Conservation (phyloP, 2,329 filamentous ascomycete genomes). For the Cladorrhinum sp. region DNA sequence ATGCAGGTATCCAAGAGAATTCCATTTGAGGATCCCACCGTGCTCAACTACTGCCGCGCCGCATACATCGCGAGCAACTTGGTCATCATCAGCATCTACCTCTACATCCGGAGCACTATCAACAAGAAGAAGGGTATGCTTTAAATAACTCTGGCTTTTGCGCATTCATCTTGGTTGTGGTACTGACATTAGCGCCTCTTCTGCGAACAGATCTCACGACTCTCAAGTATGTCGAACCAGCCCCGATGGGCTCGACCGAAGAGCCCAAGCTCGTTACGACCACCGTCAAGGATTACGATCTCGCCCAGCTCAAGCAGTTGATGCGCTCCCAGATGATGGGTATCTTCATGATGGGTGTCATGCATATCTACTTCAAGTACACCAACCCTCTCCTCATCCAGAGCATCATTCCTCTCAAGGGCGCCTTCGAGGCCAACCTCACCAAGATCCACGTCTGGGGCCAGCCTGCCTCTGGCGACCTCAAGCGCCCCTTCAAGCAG, state of each 20-base stretch:
- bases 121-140: constrained; percentile 92
- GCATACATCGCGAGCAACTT: constrained; percentile 64
- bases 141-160: neutral
- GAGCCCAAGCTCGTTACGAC: constrained; percentile 96
- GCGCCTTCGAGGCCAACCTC: constrained; percentile 90
- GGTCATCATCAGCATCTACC: constrained; percentile 79
- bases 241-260: constrained; percentile 88
- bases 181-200: neutral
- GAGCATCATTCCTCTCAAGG: constrained; percentile 96
- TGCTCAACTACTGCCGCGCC: constrained; percentile 55
- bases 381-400: constrained; percentile 98
- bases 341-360: constrained; percentile 94
- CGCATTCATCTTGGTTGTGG: neutral
- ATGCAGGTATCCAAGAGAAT: constrained; percentile 98
- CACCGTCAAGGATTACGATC: constrained; percentile 93
- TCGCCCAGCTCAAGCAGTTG: constrained; percentile 75
- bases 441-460: constrained; percentile 94
- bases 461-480: constrained; percentile 79
- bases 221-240: constrained; percentile 96
- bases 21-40: constrained; percentile 78
- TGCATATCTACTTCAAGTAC: constrained; percentile 99
- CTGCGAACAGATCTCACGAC: constrained; percentile 84
- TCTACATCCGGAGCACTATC: constrained; percentile 81
- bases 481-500: constrained; percentile 95
- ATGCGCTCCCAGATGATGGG: constrained; percentile 95